Conservation (phyloP, 192 early-diverging fungal genomes). For the Linnemannia elongata region DNA sequence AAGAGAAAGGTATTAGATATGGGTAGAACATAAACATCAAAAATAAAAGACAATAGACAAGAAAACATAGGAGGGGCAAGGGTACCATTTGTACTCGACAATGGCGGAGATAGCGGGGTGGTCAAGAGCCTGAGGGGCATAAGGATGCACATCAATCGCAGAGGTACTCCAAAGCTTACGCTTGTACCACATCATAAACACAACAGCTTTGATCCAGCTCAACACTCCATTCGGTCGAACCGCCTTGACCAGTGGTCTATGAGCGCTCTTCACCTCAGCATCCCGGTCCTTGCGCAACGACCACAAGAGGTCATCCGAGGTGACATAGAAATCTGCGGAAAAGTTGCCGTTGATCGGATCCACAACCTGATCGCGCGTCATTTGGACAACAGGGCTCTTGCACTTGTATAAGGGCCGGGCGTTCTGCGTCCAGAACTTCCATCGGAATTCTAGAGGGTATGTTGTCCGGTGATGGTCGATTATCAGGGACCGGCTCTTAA, state of each 20-base stretch:
- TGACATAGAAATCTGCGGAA: slow-evolving; percentile 9
- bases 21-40: too few species aligned
- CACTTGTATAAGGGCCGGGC: not conserved
- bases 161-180: not conserved
- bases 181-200: slow-evolving; percentile 4
- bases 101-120: slow-evolving; percentile 31
- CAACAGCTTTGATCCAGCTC: slow-evolving; percentile 12
- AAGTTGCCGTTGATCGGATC: not conserved
- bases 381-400: slow-evolving; percentile 18
- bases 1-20: not conserved
- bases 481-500: slow-evolving; percentile 7
- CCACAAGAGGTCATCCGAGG: slow-evolving; percentile 19
- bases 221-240: not conserved
- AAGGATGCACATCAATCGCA: slow-evolving; percentile 18
- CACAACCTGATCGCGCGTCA: not conserved
- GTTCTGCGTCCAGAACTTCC: slow-evolving; percentile 14
- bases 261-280: not conserved
- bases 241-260: not conserved
- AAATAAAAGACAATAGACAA: not conserved
- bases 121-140: slow-evolving; percentile 16
- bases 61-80: not conserved
- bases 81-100: slow-evolving; percentile 42
- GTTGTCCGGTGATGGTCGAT: slow-evolving; percentile 11
- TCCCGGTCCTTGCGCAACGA: not conserved
- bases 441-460: slow-evolving; percentile 6